phyloP scores from a whole-genome alignment of 2,329 filamentous ascomycete species.

The Thielaviopsis euricoi region DNA sequence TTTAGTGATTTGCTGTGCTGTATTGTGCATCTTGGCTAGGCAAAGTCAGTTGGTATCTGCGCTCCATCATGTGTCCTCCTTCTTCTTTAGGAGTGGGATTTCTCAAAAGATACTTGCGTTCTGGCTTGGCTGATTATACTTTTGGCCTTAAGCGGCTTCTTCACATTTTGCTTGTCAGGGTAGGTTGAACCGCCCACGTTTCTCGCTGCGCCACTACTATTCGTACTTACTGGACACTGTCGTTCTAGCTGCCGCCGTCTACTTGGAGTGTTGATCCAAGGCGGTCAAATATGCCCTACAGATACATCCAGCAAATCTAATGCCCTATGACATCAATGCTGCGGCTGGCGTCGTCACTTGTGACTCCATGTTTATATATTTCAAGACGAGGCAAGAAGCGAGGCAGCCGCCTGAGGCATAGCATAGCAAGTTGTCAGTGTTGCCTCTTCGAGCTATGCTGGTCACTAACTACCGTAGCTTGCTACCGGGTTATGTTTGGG shows the following conservation, averaged over 20 bases:
- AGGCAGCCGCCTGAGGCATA: not conserved
- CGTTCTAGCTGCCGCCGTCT: not conserved
- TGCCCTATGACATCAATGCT: not conserved
- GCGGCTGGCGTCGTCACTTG: not conserved
- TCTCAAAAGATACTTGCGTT: not conserved
- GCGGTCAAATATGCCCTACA: no score
- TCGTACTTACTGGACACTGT: not conserved
- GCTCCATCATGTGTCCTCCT: not conserved
- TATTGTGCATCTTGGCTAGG: not conserved
- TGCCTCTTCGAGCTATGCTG: not conserved
- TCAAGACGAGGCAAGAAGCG: not conserved
- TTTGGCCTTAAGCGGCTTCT: no score
- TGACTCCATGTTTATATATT: not conserved
- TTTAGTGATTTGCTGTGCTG: not conserved
- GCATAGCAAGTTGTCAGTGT: not conserved
- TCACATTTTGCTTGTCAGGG: not conserved
- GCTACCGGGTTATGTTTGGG: no score
- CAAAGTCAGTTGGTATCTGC: not conserved
- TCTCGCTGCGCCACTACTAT: not conserved
- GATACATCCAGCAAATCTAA: no score
- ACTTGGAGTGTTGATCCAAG: no score
- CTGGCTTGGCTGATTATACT: no score
- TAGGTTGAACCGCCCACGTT: not conserved
- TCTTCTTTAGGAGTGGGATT: not conserved
- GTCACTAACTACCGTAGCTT: no score